Conservation (phyloP, 148 eudicot genomes). For the Bassia scoparia region DNA sequence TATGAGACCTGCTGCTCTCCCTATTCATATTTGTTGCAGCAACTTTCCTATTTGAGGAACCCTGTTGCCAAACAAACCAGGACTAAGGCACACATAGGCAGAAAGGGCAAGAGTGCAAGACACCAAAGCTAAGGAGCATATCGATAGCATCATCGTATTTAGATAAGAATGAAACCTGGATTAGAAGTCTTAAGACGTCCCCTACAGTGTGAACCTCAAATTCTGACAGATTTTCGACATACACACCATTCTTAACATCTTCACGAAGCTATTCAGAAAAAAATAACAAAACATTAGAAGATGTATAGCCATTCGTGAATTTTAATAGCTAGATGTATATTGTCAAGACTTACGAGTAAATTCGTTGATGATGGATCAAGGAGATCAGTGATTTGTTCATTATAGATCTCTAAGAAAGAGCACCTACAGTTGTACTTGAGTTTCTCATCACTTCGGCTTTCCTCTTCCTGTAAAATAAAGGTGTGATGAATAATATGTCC, state of each 20-base stretch:
- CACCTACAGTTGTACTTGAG: slow-evolving; percentile 84
- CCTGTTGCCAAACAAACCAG: slow-evolving; percentile 42
- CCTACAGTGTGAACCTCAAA: slow-evolving; percentile 86
- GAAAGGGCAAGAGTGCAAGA: not conserved
- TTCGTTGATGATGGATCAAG: slow-evolving; percentile 94
- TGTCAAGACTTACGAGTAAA: slow-evolving; percentile 57
- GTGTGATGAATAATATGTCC: not conserved
- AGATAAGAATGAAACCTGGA: slow-evolving; percentile 46
- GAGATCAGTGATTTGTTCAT: slow-evolving; percentile 92
- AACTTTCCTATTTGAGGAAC: slow-evolving; percentile 88
- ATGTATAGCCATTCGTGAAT: not conserved
- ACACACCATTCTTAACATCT: slow-evolving; percentile 83
- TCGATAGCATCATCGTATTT: not conserved
- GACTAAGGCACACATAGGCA: slow-evolving; percentile 16
- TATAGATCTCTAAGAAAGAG: slow-evolving; percentile 93
- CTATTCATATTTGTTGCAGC: slow-evolving; percentile 97
- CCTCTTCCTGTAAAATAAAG: slow-evolving; percentile 68
- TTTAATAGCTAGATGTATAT: not conserved
- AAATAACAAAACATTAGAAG: slow-evolving; percentile 13
- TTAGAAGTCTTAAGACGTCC: slow-evolving; percentile 78
- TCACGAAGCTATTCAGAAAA: slow-evolving; percentile 62
- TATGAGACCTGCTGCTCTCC: slow-evolving; percentile 98
- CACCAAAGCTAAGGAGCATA: not conserved
- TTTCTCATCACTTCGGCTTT: slow-evolving; percentile 85
- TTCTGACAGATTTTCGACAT: slow-evolving; percentile 94